A percentile compares a stretch with the other conserved stretches of the same genome.
Evolutionary conservation across 768 basidiomycete species (phyloP).

Genomic region (Jaapia argillacea): DNA sequence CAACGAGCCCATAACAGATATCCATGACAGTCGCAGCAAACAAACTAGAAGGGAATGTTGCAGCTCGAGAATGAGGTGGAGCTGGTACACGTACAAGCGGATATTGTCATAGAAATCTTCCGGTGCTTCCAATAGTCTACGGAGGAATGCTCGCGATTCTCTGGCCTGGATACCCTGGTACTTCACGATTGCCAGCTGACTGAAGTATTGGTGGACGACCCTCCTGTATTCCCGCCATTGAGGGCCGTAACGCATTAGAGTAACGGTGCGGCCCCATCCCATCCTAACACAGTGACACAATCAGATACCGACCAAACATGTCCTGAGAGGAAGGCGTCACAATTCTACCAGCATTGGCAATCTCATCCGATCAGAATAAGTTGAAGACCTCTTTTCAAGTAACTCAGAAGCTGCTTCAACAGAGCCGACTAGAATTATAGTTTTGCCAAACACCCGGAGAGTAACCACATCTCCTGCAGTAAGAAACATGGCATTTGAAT

Average conservation of each 20-base stretch:
- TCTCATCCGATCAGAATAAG: not conserved
- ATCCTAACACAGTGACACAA: not conserved
- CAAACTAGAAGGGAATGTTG: not conserved
- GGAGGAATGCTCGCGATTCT: conserved; percentile 2
- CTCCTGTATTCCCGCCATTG: conserved; percentile 9
- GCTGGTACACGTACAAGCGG: not conserved
- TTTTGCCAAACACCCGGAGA: not conserved
- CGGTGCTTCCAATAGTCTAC: conserved; percentile 1
- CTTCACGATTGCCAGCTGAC: conserved; percentile 1
- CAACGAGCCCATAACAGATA: not conserved
- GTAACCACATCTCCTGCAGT: not conserved
- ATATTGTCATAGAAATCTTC: conserved; percentile 4
- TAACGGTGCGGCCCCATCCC: not conserved
- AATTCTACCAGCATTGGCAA: conserved; percentile 4
- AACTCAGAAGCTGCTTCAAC: not conserved
- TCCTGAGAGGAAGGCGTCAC: too few relatives aligned
- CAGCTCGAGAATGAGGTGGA: not conserved
- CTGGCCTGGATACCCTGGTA: conserved; percentile 4
- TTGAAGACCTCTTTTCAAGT: not conserved
- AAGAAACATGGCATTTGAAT: too few relatives aligned
- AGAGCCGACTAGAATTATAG: not conserved
- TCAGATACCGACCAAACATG: too few relatives aligned
- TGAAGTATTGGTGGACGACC: conserved; percentile 9
- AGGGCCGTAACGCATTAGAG: not conserved
- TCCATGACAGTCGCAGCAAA: not conserved